Evolutionary conservation across 202 grass and related monocot genomes (phyloP).

Genomic region (Hordeum pubiflorum): DNA sequence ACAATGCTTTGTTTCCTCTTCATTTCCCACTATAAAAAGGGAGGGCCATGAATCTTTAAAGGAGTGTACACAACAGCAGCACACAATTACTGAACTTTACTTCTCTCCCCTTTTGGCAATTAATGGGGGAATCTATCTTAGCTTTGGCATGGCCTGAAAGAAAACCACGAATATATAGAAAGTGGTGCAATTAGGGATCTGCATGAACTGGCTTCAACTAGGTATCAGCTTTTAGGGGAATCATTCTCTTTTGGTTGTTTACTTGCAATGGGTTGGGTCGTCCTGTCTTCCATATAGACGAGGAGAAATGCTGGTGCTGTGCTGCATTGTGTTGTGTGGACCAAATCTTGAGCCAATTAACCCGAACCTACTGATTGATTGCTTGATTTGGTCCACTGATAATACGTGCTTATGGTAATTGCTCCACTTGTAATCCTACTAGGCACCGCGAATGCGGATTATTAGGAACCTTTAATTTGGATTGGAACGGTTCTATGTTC

Average conservation of each 20-base stretch:
- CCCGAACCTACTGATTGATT: background rate
- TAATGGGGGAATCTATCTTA: constrained; percentile 21
- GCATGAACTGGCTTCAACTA: constrained; percentile 44
- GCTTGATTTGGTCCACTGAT: constrained; percentile 30
- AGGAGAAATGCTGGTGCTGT: constrained; percentile 23
- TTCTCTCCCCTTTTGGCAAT: constrained; percentile 1
- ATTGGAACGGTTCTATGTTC: background rate
- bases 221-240: background rate
- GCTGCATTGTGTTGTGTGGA: constrained; percentile 19
- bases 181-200: background rate
- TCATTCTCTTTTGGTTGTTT: constrained; percentile 25
- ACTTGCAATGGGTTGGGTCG: constrained; percentile 8
- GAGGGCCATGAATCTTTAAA: constrained; percentile 13
- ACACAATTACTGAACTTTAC: constrained; percentile 11
- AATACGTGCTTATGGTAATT: background rate
- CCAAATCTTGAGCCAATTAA: constrained; percentile 24
- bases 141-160: constrained; percentile 15
- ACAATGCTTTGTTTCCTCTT: constrained; percentile 20
- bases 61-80: background rate
- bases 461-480: background rate
- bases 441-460: background rate
- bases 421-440: background rate
- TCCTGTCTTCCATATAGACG: constrained; percentile 27
- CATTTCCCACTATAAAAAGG: constrained; percentile 17
- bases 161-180: constrained; percentile 25